Evolutionary conservation across 139 green algal species (phyloP).

Genomic region (Pedinophyceae sp.): DNA sequence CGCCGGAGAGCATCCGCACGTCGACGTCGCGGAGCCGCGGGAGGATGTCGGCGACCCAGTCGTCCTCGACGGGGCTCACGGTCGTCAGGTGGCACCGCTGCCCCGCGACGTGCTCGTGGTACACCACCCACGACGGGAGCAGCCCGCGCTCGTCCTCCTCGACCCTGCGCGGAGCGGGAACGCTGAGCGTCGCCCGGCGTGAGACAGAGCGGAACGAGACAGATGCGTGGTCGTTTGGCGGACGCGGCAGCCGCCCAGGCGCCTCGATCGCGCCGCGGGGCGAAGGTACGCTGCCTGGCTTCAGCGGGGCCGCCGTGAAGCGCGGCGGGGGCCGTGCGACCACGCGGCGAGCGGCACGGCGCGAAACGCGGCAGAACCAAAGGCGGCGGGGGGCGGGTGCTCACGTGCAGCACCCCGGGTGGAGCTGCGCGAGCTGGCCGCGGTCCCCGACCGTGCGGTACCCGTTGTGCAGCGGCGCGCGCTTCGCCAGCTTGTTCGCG

Average conservation of each 20-base stretch:
- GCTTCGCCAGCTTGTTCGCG: conserved; percentile 62
- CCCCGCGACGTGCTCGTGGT: conserved; percentile 76
- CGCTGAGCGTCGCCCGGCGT: too few relatives aligned
- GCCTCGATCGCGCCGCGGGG: too few relatives aligned
- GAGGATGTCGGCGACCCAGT: conserved; percentile 54
- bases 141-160: conserved; percentile 68
- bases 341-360: too few relatives aligned
- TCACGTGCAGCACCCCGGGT: too few relatives aligned
- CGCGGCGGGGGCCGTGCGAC: too few relatives aligned
- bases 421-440: conserved; percentile 13
- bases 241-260: too few relatives aligned
- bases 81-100: conserved; percentile 50
- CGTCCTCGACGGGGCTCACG: conserved; percentile 50
- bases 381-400: too few relatives aligned
- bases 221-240: too few relatives aligned
- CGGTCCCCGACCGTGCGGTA: conserved; percentile 57
- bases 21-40: conserved; percentile 46
- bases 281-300: too few relatives aligned
- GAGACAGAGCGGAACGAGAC: conserved; percentile 40
- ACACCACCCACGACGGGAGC: conserved; percentile 83
- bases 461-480: conserved; percentile 73
- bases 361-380: too few relatives aligned
- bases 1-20: conserved; percentile 48
- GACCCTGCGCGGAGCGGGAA: conserved; percentile 4
- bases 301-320: too few relatives aligned